Evolutionary conservation across 805 yeast species (phyloP), one percentile per base, ranked within the genome.

Genomic region (Saccharomycopsis sp.): DNA sequence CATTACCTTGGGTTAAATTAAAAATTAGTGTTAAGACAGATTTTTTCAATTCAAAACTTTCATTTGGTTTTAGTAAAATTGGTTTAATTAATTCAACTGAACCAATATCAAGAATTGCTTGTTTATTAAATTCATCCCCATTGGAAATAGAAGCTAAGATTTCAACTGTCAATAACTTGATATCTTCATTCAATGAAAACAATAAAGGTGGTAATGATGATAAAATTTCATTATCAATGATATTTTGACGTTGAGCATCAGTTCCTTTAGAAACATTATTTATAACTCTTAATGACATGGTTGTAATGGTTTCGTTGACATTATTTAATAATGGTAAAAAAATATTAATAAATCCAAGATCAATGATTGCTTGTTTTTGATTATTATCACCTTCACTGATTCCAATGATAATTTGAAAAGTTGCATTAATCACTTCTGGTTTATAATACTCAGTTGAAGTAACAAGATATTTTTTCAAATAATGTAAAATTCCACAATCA

Each of bases 291-390:
- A 45, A 37, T n/a, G 46, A 42, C 39, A 45, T 30, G 3, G 49
- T 45, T 14, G 49, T 45, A 30, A 45, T 45, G 13, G 49, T 45
- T 28, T 45, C 49, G 30, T 45, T 45, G 15, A 45, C 49, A 17
- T 42, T 45, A 23, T 42, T 45, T 20, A 45, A 37, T 13, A 45
- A 32, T 18, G 49, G 49, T 17, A 45, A 31, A 28, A 45, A 45
- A 5, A 45, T 47, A 34, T 45, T 45, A 10, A 42, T 37, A 18
- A 45, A 45, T 6, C 49, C 49, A 4, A 45, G 18, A 18, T 45
- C 46, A 13, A 45, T 34, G 21, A 45, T 42, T 5, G 40, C 32
- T 32, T 45, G 49, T 32, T 45, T 45, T 23, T 45, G 46, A n/a
- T 28, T 25, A 10, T 21, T 37, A 30, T 45, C 41, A 13, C 49